Base-by-base conservation (phyloP, 1,139 yeast species). In the Pichiaceae sp. region DNA sequence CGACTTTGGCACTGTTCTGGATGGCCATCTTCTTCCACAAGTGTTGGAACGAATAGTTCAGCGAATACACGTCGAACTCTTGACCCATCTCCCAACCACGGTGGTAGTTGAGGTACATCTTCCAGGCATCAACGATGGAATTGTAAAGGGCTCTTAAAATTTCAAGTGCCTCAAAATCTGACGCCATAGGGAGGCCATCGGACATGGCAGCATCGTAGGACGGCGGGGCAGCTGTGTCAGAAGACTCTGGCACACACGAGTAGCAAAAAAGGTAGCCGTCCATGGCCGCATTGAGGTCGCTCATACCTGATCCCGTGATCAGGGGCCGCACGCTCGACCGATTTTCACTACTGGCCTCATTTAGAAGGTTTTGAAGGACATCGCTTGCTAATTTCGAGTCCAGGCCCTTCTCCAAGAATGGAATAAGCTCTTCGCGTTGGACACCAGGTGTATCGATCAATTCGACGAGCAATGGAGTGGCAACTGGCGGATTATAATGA, bases 291-390 rank as follows among this genome's bases (percentile, higher is more conserved):
- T 81, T 80, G 45, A 82, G 57, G 43, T 80, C 89, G 37, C 84
- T 72, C 3, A 87, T 84, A 1, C 91, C 91, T 36, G 85, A 76
- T 4, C 86, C 89, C 4, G 79, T 84, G 12, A 82, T 57, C 39
- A 82, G 54, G 3, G 87, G 83, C 40, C 75, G 76, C 5, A 86
- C 77, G 31, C 85, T 56, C 2, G 86, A 85, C 27, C 59, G 41
- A 17, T 41, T 47, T 18, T 42, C 41, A 1, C 46, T 45, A 30
- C 50, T 48, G 28, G 44, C 45, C 43, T 75, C 83, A 46, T 76
- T 69, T 5, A 84, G 83, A 34, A 81, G 60, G 36, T 80, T 79
- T 34, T 67, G 68, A 29, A 82, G 57, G 12, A 76, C 67, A 28
- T 75, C 77, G 38, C 68, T 70, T 33, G 78, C 81, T 31, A 82